Base-by-base conservation (phyloP, 805 yeast genomes). In the Saccharomycopsis babjevae region DNA sequence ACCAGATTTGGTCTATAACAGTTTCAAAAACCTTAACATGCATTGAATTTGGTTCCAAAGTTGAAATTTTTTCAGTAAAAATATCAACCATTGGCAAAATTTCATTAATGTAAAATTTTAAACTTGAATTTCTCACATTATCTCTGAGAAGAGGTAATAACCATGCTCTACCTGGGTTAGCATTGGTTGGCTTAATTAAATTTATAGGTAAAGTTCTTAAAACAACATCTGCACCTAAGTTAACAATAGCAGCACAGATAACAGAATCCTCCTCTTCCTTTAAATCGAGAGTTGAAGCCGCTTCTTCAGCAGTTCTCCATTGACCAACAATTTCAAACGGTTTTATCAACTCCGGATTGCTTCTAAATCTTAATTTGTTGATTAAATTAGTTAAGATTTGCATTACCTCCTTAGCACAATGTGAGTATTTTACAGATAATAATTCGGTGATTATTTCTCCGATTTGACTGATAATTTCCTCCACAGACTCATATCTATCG, bases 81-180 rank as follows among this genome's bases (percentile, higher is more conserved):
- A 78, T 74, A 46, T 77, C 77, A 57, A 79, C 79, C 46, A 85
- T 72, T 32, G 98, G 98, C 16, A 87, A 72, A 58, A 94, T 79
- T 43, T 84, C 77, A 25, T 73, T 72, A 62, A 80, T 78, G 73
- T 83, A 94, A 69, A 78, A 89, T 0, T 79, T 75, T 60, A 94
- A 76, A 56, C 79, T 78, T 1, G 97, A 86, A 67, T 83, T 80
- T 67, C 85, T 81, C 32, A 90, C 87, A 68, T 89, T 84, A 68
- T 92, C 97, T 74, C 97, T 86, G 64, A 94, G 79, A 39, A 94
- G 71, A 11, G 99, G 99, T 65, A 94, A 79, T 67, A 94, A 70
- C 97, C 98, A 94, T 55, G 97, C 97, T 70, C 98, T 83, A 55
- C 97, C 97, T n/a, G 85, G 80, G 52, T 79, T 77, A 38, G 75